A percentile compares a stretch with the other conserved stretches of the same genome.
Evolutionary conservation across 352 stramenopile species (phyloP).

Genomic region (Phytophthora capsici): DNA sequence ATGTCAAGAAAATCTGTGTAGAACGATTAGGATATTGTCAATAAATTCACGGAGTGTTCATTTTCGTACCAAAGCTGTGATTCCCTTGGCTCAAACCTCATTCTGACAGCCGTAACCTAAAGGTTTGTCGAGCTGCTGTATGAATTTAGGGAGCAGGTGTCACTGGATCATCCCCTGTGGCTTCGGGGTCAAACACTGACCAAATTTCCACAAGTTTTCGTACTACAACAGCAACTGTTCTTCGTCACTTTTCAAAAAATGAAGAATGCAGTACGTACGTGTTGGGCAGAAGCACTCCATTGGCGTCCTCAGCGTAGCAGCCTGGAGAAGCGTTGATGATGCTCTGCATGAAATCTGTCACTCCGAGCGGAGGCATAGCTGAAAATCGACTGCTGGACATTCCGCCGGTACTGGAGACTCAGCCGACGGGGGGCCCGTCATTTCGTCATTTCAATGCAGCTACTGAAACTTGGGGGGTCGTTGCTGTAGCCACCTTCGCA

Average conservation of each 20-base stretch:
- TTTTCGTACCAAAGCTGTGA: neutral
- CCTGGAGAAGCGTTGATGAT: conserved; percentile 44
- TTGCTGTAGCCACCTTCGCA: no score
- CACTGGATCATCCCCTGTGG: no score
- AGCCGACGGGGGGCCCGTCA: no score
- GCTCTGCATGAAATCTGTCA: conserved; percentile 21
- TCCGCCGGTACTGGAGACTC: no score
- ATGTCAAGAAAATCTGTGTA: neutral
- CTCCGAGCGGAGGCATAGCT: no score
- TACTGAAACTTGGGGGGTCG: no score
- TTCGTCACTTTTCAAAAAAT: neutral
- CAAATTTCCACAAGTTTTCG: no score
- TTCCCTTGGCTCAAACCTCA: neutral
- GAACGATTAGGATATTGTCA: neutral
- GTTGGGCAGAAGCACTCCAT: neutral
- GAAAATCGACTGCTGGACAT: no score
- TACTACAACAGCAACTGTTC: no score
- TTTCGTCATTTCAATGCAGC: no score
- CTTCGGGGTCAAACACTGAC: no score
- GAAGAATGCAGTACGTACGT: neutral
- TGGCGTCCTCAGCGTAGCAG: conserved; percentile 51
- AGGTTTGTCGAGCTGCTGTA: neutral
- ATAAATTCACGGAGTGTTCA: no score
- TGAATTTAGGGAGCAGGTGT: neutral
- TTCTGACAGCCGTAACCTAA: neutral